A percentile compares a stretch with the other conserved stretches of the same genome.
These are phyloP conservation scores for Ceratonia siliqua DNA, from an alignment of 306 rosid species.

Conservation along the genomic window DNA sequence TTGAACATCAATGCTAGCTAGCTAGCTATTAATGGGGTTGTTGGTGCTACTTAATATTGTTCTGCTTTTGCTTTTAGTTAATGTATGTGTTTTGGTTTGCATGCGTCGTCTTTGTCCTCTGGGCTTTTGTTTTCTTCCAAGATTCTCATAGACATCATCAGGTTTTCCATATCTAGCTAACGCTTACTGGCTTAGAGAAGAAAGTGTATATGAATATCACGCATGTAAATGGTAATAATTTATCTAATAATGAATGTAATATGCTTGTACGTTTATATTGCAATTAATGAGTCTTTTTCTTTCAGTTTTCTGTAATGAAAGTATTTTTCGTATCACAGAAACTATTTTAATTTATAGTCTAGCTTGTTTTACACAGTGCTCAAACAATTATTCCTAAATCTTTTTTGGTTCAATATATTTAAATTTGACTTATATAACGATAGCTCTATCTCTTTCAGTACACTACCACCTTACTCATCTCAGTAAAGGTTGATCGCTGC, in stretches of 20 bases:
- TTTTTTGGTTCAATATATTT: neutral
- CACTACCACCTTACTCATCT: neutral
- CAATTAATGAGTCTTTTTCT: neutral
- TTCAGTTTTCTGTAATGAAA: neutral
- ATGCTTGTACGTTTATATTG: neutral
- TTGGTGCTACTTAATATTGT: slow-evolving; percentile 41
- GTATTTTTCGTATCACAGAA: neutral
- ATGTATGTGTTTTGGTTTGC: slow-evolving; percentile 34
- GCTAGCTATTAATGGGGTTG: slow-evolving; percentile 41
- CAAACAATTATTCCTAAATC: neutral
- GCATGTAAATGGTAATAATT: slow-evolving; percentile 27
- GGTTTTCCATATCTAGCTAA: slow-evolving; percentile 39
- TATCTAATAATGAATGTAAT: slow-evolving; percentile 11
- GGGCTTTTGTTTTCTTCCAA: slow-evolving; percentile 23
- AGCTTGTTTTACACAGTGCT: neutral
- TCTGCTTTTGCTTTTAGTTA: slow-evolving; percentile 39
- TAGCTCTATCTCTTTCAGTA: neutral
- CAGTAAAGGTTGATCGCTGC: slow-evolving; percentile 19
- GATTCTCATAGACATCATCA: slow-evolving; percentile 34
- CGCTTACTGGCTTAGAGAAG: slow-evolving; percentile 11
- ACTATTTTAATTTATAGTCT: neutral
- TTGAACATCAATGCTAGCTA: slow-evolving; percentile 32
- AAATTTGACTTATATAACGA: neutral
- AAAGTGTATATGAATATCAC: slow-evolving; percentile 23
- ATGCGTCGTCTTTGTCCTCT: slow-evolving; percentile 40